A percentile compares a stretch with the other conserved stretches of the same genome.
phyloP scores from a whole-genome alignment of 805 yeast species.

The Saccharomycopsis malanga region DNA sequence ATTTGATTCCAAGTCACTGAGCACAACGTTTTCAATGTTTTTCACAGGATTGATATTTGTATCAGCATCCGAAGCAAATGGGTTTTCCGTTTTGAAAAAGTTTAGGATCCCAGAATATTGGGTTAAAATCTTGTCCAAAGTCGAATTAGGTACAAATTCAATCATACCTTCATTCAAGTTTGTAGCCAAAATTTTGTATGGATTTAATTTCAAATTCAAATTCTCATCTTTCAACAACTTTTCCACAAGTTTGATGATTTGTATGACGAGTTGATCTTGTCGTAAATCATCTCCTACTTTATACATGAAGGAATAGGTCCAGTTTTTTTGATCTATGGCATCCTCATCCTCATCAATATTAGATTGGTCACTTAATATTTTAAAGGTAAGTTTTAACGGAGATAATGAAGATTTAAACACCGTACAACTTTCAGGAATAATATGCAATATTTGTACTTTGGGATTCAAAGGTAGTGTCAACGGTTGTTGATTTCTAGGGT shows the following conservation, averaged over 20 bases:
- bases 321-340: conserved; percentile 29
- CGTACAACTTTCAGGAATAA: conserved; percentile 67
- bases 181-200: conserved; percentile 86
- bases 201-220: conserved; percentile 78
- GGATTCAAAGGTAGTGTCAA: conserved; percentile 83
- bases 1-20: conserved; percentile 3
- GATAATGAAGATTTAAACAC: conserved; percentile 90
- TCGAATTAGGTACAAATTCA: conserved; percentile 90
- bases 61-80: conserved; percentile 27
- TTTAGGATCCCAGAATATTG: conserved; percentile 71
- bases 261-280: conserved; percentile 96
- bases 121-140: conserved; percentile 71
- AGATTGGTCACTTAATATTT: conserved; percentile 33
- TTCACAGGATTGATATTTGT: conserved; percentile 1
- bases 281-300: conserved; percentile 93
- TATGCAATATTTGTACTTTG: conserved; percentile 61
- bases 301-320: conserved; percentile 74
- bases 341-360: conserved; percentile 5
- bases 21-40: not conserved
- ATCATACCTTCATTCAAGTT: conserved; percentile 88
- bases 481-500: conserved; percentile 40
- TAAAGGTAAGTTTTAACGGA: conserved; percentile 78
- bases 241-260: conserved; percentile 87
- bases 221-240: conserved; percentile 81
- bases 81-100: conserved; percentile 60